A percentile compares a stretch with the other conserved stretches of the same genome.
Evolutionary conservation across 352 stramenopile genomes (phyloP).

Genomic region (Pythium biforme): DNA sequence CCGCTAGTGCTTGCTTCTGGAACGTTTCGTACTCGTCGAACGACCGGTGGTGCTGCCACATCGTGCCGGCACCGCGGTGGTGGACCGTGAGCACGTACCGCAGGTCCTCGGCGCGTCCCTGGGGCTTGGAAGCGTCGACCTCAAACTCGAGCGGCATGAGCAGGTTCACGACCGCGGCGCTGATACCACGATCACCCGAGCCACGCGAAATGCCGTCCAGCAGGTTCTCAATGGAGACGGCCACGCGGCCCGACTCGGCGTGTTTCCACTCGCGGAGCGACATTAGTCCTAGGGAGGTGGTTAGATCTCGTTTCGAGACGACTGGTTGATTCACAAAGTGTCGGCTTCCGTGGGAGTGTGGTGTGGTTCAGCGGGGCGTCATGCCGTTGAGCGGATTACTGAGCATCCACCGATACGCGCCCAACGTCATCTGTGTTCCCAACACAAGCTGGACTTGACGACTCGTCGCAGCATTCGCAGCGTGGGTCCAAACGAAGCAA

Average conservation of each 20-base stretch:
- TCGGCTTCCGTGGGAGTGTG: not conserved
- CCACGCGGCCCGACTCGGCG: constrained; percentile 6
- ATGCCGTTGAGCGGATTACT: not conserved
- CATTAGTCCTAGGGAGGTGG: not conserved
- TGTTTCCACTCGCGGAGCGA: not conserved
- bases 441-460: not conserved
- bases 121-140: constrained; percentile 5
- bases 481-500: not conserved
- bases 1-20: constrained; percentile 32
- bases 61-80: constrained; percentile 29
- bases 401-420: not conserved
- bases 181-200: not conserved
- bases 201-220: constrained; percentile 9
- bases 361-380: not conserved
- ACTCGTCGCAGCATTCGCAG: not conserved
- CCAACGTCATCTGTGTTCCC: not conserved
- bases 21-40: constrained; percentile 51
- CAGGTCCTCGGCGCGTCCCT: constrained; percentile 28
- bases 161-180: constrained; percentile 15
- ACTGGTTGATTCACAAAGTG: not conserved
- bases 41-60: constrained; percentile 39
- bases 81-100: constrained; percentile 48
- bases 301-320: too few species aligned
- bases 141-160: constrained; percentile 25
- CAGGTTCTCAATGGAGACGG: constrained; percentile 6